phyloP scores from a whole-genome alignment of 371 early-diverging fungal genomes.

The Mortierella sp. region DNA sequence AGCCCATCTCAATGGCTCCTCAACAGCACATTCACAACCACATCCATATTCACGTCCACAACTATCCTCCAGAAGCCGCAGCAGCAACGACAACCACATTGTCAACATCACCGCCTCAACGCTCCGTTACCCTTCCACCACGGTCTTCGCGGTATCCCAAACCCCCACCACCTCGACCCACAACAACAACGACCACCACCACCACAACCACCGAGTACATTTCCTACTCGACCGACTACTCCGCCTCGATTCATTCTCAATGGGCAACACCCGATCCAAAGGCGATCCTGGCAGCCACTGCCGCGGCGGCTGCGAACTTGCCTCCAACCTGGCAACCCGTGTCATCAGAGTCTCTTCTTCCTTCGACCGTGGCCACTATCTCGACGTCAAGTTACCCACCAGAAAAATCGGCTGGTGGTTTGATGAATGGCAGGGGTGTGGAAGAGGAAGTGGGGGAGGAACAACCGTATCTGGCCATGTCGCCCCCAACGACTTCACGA shows the following conservation, averaged over 20 bases:
- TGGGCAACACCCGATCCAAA: neutral
- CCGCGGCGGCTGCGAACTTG: neutral
- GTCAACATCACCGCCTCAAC: neutral
- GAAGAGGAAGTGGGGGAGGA: conserved; percentile 12
- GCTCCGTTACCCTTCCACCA: neutral
- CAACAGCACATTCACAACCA: conserved; percentile 31
- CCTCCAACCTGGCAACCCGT: conserved; percentile 9
- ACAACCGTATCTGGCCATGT: conserved; percentile 33
- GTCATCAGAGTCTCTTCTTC: neutral
- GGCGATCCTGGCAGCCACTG: conserved; percentile 2
- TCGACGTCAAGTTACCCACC: conserved; percentile 24
- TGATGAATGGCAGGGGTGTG: conserved; percentile 1
- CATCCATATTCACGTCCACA: conserved; percentile 39
- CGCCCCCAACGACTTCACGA: conserved; percentile 18
- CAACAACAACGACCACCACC: neutral
- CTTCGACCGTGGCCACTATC: neutral
- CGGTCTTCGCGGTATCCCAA: conserved; percentile 14
- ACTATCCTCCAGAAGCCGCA: conserved; percentile 11
- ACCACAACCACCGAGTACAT: conserved; percentile 2
- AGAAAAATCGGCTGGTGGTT: conserved; percentile 7
- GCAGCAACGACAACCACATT: neutral
- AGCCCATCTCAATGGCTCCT: neutral
- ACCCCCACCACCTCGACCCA: conserved; percentile 7
- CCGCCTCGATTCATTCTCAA: neutral
- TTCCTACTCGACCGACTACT: conserved; percentile 7